Evolutionary conservation across 805 yeast genomes (phyloP), one percentile per base, ranked within the genome.

Genomic region (Wickerhamomyces hampshirensis): DNA sequence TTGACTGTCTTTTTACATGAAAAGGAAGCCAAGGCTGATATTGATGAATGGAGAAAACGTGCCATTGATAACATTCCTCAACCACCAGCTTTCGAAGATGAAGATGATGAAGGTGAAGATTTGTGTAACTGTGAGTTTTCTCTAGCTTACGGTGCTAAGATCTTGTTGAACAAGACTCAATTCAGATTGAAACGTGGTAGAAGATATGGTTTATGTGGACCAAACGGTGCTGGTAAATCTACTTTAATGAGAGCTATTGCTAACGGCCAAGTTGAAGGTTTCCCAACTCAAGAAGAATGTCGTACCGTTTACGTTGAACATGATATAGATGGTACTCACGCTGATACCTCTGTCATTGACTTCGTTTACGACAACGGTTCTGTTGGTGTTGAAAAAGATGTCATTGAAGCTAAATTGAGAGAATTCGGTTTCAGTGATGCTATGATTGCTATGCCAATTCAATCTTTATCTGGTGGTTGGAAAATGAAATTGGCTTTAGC

Each of bases 111-210:
- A 66, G 98, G 98, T 75, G 98, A 93, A 77, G 98, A 93, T 67
- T 79, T 93, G 65, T 93, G 98, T 83, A 93, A 93, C 95, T 91
- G 98, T 84, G 98, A 93, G 82, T 93, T 93, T 89, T 93, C 98
- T 45, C 80, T 93, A 63, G 99, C 99, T 69, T 93, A 93, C 73
- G 99, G 98, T 91, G 98, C 98, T 63, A 93, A 93, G 86, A 93
- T 93, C 79, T 80, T 93, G 75, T 87, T 93, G 72, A 93, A 93
- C 91, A 91, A 93, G 75, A 93, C 98, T 57, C 97, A 91, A 77
- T 81, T 93, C 68, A 88, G 98, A 75, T 84, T 93, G 67, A 88
- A 87, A 88, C 83, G 96, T 78, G 93, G 84, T 75, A 89, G 97
- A 77, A 86, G 98, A 77, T 93, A 93, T 71, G 98, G 98, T 91